These are phyloP conservation scores for Tilletia caries DNA, from an alignment of 1,284 basidiomycete genomes.

Conservation along the genomic window DNA sequence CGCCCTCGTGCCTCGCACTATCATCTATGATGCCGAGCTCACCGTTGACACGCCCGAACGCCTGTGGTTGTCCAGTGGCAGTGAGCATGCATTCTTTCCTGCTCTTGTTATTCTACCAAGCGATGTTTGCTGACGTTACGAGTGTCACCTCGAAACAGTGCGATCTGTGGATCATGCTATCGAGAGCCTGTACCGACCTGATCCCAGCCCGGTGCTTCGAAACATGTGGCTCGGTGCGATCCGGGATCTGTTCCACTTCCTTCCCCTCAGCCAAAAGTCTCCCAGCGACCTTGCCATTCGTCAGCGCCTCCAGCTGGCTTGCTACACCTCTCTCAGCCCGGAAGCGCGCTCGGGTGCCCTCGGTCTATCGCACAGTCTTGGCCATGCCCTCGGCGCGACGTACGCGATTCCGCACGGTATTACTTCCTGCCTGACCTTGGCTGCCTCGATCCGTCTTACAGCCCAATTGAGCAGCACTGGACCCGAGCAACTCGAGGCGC, in stretches of 20 bases:
- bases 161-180: constrained; percentile 74
- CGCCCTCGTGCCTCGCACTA: constrained; percentile 51
- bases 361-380: constrained; percentile 65
- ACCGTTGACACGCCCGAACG: constrained; percentile 70
- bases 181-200: constrained; percentile 68
- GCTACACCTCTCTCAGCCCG: constrained; percentile 73
- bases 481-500: constrained; percentile 28
- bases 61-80: constrained; percentile 66
- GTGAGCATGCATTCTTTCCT: too few relatives aligned
- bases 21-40: constrained; percentile 74
- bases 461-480: constrained; percentile 22
- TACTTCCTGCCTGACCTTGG: constrained; percentile 73
- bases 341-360: constrained; percentile 61
- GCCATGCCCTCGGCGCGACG: constrained; percentile 69
- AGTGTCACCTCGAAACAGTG: constrained; percentile 13
- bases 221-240: constrained; percentile 53
- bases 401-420: constrained; percentile 77
- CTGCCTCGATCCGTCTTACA: constrained; percentile 20
- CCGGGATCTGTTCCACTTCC: constrained; percentile 69
- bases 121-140: too few relatives aligned
- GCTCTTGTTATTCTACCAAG: too few relatives aligned
- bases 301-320: constrained; percentile 69
- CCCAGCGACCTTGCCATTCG: constrained; percentile 63
- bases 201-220: constrained; percentile 61
- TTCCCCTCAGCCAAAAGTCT: constrained; percentile 65